Evolutionary conservation across 495 filamentous ascomycete species (phyloP).

Genomic region (Staphylotrichum longicolle): DNA sequence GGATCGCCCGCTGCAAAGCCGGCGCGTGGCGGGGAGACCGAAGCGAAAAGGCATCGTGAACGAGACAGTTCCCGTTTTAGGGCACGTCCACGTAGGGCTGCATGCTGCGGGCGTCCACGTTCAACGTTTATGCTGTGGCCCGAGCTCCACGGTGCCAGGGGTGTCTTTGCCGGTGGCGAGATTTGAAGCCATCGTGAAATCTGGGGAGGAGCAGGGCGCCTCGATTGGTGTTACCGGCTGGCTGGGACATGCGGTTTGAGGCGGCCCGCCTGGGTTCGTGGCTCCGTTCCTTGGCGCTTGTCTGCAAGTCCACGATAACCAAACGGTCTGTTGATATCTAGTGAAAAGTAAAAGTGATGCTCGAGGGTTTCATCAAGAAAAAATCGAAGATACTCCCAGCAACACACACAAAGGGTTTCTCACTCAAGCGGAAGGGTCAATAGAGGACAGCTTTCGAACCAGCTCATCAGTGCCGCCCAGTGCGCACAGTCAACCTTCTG

Average conservation of each 20-base stretch:
- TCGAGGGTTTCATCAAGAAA: not conserved
- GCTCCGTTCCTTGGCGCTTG: not conserved
- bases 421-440: too few species aligned
- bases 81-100: conserved; percentile 6
- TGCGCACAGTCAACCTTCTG: too few species aligned
- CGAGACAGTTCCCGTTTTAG: not conserved
- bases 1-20: not conserved
- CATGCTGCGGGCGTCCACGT: not conserved
- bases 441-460: too few species aligned
- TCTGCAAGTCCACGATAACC: not conserved
- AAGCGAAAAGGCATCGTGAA: conserved; percentile 12
- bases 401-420: too few species aligned
- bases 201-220: conserved; percentile 10
- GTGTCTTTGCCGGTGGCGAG: conserved; percentile 12
- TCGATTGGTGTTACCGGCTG: conserved; percentile 13
- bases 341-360: too few species aligned
- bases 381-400: not conserved
- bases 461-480: too few species aligned
- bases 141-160: conserved; percentile 16
- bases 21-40: not conserved
- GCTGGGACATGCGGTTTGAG: conserved; percentile 15
- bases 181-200: conserved; percentile 28
- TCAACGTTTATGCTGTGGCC: conserved; percentile 6
- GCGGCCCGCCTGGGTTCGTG: conserved; percentile 13
- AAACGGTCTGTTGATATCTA: not conserved